A percentile compares a stretch with the other conserved stretches of the same genome.
Evolutionary conservation across 2,329 filamentous ascomycete species (phyloP).

Genomic region (Ophiosphaerella narmari): DNA sequence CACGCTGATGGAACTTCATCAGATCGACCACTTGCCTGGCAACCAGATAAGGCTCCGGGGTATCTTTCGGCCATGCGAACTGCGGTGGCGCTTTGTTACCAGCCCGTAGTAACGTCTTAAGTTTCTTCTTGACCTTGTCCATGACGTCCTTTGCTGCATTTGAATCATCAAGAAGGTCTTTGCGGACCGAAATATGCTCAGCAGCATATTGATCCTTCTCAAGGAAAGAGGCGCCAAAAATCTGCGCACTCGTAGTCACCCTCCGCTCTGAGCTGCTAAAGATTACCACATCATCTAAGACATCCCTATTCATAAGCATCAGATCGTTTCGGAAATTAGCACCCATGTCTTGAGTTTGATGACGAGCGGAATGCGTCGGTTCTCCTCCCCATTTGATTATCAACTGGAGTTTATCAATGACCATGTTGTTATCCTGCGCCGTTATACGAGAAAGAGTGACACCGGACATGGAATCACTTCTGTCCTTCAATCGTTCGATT

Average conservation of each 20-base stretch:
- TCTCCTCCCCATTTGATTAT: slow-evolving; percentile 99
- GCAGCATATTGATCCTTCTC: slow-evolving; percentile 82
- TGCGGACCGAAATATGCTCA: slow-evolving; percentile 87
- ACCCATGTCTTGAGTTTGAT: slow-evolving; percentile 93
- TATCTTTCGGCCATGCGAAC: slow-evolving; percentile 96
- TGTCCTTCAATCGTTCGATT: slow-evolving; percentile 31
- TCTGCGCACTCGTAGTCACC: slow-evolving; percentile 94
- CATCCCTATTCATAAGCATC: slow-evolving; percentile 87
- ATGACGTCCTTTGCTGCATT: slow-evolving; percentile 99
- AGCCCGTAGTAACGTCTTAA: slow-evolving; percentile 88
- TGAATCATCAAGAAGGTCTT: slow-evolving; percentile 93
- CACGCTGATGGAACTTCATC: slow-evolving; percentile 95
- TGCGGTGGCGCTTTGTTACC: slow-evolving; percentile 93
- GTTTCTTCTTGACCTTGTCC: slow-evolving; percentile 99
- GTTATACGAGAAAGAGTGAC: slow-evolving; percentile 93
- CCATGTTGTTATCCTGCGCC: slow-evolving; percentile 87
- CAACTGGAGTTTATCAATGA: slow-evolving; percentile 93
- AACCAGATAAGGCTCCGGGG: slow-evolving; percentile 91
- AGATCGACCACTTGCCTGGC: slow-evolving; percentile 89
- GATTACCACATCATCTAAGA: slow-evolving; percentile 88
- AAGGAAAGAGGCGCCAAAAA: slow-evolving; percentile 89
- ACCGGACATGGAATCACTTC: slow-evolving; percentile 82
- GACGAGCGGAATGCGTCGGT: slow-evolving; percentile 94
- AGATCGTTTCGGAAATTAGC: slow-evolving; percentile 96
- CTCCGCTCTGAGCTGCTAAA: slow-evolving; percentile 95